Conservation (phyloP, 2,329 filamentous ascomycete species). For the Hansfordia pulvinata region DNA sequence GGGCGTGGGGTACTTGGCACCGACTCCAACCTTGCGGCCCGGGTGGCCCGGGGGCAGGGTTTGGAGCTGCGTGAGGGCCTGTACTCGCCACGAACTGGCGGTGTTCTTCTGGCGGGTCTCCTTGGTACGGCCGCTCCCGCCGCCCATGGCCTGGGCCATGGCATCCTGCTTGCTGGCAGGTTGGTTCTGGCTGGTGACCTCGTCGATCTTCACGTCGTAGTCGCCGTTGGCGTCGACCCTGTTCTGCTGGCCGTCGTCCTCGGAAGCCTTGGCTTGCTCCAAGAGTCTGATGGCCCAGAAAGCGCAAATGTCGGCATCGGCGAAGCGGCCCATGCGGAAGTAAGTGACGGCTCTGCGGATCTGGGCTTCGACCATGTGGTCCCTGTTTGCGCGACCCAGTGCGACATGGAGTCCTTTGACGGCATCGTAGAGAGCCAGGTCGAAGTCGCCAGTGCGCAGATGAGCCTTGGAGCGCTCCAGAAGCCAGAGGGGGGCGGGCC, state of each 20-base stretch:
- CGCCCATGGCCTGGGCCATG: slow-evolving; percentile 9
- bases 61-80: slow-evolving; percentile 30
- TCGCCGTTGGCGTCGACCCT: slow-evolving; percentile 30
- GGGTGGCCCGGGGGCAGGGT: slow-evolving; percentile 28
- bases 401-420: slow-evolving; percentile 51
- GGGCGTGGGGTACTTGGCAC: slow-evolving; percentile 17
- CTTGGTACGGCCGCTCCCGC: slow-evolving; percentile 8
- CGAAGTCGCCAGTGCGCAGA: slow-evolving; percentile 45
- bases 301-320: slow-evolving; percentile 62
- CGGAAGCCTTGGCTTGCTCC: slow-evolving; percentile 21
- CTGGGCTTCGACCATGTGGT: slow-evolving; percentile 69
- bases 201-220: slow-evolving; percentile 26
- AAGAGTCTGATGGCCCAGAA: slow-evolving; percentile 35
- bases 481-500: slow-evolving; percentile 63
- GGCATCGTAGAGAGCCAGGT: slow-evolving; percentile 56
- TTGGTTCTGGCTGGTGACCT: slow-evolving; percentile 13
- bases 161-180: slow-evolving; percentile 6
- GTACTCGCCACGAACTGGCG: slow-evolving; percentile 30
- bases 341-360: slow-evolving; percentile 66
- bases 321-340: slow-evolving; percentile 55
- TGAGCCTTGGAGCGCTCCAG: slow-evolving; percentile 72
- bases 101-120: slow-evolving; percentile 17
- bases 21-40: slow-evolving; percentile 29
- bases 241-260: slow-evolving; percentile 21
- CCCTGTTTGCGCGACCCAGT: slow-evolving; percentile 54